phyloP scores from a whole-genome alignment of 805 yeast species.

The Saccharomycopsis sp. region DNA sequence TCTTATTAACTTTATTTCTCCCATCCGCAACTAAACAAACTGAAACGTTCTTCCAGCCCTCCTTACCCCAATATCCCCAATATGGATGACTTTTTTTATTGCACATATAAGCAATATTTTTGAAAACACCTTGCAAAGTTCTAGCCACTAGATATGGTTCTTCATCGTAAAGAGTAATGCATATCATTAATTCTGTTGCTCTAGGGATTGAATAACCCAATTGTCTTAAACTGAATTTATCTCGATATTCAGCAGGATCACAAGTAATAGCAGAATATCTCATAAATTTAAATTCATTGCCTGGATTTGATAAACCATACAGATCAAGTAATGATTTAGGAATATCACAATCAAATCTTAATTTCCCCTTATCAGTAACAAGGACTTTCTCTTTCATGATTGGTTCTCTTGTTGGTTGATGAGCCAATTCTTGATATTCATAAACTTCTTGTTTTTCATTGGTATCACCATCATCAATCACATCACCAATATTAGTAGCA shows the following conservation, averaged over 20 bases:
- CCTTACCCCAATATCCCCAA: slow-evolving; percentile 52
- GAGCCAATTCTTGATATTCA: background rate
- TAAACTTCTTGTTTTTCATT: background rate
- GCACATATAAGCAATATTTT: slow-evolving; percentile 70
- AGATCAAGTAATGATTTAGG: background rate
- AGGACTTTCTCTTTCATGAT: background rate
- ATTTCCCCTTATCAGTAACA: background rate
- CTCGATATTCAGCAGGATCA: slow-evolving; percentile 67
- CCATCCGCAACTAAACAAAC: slow-evolving; percentile 91
- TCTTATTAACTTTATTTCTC: slow-evolving; percentile 70
- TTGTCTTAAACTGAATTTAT: slow-evolving; percentile 74
- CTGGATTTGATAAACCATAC: background rate
- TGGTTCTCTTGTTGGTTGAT: background rate
- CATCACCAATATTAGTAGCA: background rate
- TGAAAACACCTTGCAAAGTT: slow-evolving; percentile 85
- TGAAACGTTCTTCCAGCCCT: slow-evolving; percentile 90
- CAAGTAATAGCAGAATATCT: slow-evolving; percentile 93
- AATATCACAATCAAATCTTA: background rate
- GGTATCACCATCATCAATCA: background rate
- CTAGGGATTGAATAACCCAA: slow-evolving; percentile 71
- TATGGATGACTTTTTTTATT: slow-evolving; percentile 54
- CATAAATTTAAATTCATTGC: slow-evolving; percentile 74
- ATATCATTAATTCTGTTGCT: slow-evolving; percentile 77
- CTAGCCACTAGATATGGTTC: slow-evolving; percentile 74
- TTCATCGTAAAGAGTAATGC: slow-evolving; percentile 87